phyloP scores from a whole-genome alignment of 2,329 filamentous ascomycete species.

The Venturia asperata region DNA sequence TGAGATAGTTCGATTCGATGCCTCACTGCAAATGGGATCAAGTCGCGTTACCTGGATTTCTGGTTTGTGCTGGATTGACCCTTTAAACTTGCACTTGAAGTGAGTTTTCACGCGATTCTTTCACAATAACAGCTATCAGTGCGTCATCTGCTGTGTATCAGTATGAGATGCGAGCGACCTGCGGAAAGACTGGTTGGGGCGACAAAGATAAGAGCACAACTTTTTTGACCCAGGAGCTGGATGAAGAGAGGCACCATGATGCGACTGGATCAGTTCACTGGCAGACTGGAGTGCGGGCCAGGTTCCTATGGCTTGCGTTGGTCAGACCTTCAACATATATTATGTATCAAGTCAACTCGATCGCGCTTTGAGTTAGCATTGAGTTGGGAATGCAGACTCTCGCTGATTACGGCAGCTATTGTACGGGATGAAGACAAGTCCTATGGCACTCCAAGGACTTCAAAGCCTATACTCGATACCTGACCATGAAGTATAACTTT shows the following conservation, averaged over 20 bases:
- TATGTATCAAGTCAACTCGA: neutral
- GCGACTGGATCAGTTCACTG: neutral
- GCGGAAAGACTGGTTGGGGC: neutral
- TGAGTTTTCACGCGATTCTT: neutral
- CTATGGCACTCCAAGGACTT: neutral
- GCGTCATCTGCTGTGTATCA: neutral
- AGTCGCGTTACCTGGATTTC: neutral
- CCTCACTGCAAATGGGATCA: neutral
- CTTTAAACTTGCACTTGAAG: neutral
- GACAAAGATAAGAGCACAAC: neutral
- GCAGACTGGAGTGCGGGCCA: conserved; percentile 9
- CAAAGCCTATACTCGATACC: neutral
- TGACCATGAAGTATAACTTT: neutral
- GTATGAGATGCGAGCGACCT: neutral
- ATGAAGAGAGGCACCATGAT: neutral
- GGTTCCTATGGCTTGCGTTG: conserved; percentile 24
- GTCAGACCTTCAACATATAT: neutral
- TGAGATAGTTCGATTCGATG: too few species aligned
- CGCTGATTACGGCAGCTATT: neutral
- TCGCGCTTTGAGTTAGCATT: neutral
- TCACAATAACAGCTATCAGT: neutral
- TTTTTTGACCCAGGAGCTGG: neutral
- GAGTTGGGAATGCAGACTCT: neutral
- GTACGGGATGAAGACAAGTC: neutral
- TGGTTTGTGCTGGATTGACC: neutral